Evolutionary conservation across 176 grass and related monocot species (phyloP).

Genomic region (Aegilops longissima): DNA sequence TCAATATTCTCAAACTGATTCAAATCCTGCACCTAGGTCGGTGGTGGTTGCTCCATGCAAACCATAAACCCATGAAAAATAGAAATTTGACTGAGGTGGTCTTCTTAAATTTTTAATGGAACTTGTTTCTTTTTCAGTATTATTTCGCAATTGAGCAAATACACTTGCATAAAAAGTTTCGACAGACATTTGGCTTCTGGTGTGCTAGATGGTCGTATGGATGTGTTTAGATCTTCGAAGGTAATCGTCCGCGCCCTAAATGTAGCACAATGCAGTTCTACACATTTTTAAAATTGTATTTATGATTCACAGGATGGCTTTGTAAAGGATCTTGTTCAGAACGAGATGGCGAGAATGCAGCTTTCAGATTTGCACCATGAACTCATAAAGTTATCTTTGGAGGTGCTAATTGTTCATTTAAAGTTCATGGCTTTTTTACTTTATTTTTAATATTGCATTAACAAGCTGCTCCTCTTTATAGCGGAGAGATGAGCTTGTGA

Average conservation of each 20-base stretch:
- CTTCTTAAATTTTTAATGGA: neutral
- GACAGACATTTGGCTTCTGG: constrained; percentile 15
- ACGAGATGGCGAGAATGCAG: neutral
- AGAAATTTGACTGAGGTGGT: neutral
- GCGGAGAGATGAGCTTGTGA: neutral
- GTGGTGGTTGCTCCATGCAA: neutral
- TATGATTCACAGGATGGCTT: neutral
- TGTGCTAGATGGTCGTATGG: neutral
- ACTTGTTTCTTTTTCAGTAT: neutral
- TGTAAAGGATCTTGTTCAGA: neutral
- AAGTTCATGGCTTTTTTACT: neutral
- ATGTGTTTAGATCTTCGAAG: constrained; percentile 9
- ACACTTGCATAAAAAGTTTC: constrained; percentile 11
- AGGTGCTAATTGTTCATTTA: neutral
- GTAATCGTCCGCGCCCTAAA: neutral
- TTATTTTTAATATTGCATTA: neutral
- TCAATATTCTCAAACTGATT: neutral
- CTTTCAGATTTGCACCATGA: constrained; percentile 15
- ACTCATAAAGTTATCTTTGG: constrained; percentile 4
- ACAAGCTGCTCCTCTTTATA: neutral
- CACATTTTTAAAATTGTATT: neutral
- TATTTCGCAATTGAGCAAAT: neutral
- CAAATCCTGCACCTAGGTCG: neutral
- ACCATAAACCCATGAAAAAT: neutral
- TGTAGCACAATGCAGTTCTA: neutral